phyloP scores from a whole-genome alignment of 495 filamentous ascomycete species.

The Astrothelium macrocarpum region DNA sequence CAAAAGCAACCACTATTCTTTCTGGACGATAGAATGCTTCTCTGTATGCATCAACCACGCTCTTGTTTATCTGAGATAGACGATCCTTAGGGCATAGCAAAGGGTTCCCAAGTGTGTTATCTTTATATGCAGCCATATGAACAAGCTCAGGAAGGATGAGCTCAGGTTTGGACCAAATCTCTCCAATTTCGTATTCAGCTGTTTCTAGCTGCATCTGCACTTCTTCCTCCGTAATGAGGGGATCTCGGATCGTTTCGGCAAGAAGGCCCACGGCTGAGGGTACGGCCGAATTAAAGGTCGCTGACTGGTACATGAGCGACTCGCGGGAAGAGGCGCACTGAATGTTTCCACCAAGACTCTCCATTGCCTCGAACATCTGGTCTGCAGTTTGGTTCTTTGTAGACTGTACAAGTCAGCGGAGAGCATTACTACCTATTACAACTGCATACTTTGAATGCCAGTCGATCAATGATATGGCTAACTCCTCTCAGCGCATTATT shows the following conservation, averaged over 20 bases:
- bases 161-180: constrained; percentile 97
- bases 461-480: constrained; percentile 89
- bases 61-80: constrained; percentile 62
- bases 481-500: constrained; percentile 75
- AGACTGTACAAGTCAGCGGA: constrained; percentile 38
- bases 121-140: constrained; percentile 88
- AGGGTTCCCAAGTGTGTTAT: constrained; percentile 92
- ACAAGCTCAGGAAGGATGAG: constrained; percentile 91
- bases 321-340: constrained; percentile 93
- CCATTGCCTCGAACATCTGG: constrained; percentile 76
- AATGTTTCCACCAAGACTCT: constrained; percentile 85
- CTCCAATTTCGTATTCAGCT: constrained; percentile 87
- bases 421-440: neutral
- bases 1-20: constrained; percentile 87
- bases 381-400: constrained; percentile 64
- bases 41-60: constrained; percentile 67
- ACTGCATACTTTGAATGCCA: constrained; percentile 67
- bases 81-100: constrained; percentile 83
- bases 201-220: constrained; percentile 78
- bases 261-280: constrained; percentile 73
- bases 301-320: constrained; percentile 96
- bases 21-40: constrained; percentile 80
- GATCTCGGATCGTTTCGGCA: constrained; percentile 89
- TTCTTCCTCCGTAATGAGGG: constrained; percentile 82
- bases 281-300: constrained; percentile 92